Base-by-base conservation (phyloP, 768 basidiomycete species). In the Cyclocybe cylindracea region DNA sequence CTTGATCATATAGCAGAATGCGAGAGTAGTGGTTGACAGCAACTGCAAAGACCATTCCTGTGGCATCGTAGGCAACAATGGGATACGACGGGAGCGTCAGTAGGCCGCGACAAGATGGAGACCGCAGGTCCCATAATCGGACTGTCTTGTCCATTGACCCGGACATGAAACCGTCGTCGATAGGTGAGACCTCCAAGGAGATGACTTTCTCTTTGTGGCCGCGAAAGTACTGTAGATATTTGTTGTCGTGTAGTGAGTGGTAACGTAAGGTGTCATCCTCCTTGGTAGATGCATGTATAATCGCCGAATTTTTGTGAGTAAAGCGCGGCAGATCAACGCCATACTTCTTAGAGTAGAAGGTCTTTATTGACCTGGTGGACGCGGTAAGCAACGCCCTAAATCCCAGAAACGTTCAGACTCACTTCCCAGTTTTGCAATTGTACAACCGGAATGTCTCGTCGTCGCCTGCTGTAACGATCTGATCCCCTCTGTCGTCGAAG, bases 151-250 rank as follows among this genome's bases (percentile, higher is more conserved):
- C 97, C 66, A 91, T 75, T 0, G 95, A 91, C 2, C 86, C 91
- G 9, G 96, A 97, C 80, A 99, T 88, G 75, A 99, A 98, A 1
- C 89, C 89, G 62, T 98, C 95, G 63, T 98, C 91, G 1, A 89
- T 78, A 1, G 97, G 97, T 0, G 91, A 93, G 50, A 98, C 85
- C 65, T 95, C 89, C 9, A 99, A 74, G 0, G 95, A 96, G 33
- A 90, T 80, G 2, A 99, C 97, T 51, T 86, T 81, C 34, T 80
- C 89, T 58, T 85, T 94, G 74, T 99, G 97, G 0, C 97, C 97
- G 62, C 85, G 88, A 78, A 97, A 98, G 73, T 99, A 99, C 57
- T 89, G 85, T 32, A 98, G 73, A 67, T 94, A 99, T 66, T 89
- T 93, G 78, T 97, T 98, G 79, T 96, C 94, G 69, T 98, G 94